Evolutionary conservation across 768 basidiomycete species (phyloP).

Genomic region (Stropharia rugosoannulata): DNA sequence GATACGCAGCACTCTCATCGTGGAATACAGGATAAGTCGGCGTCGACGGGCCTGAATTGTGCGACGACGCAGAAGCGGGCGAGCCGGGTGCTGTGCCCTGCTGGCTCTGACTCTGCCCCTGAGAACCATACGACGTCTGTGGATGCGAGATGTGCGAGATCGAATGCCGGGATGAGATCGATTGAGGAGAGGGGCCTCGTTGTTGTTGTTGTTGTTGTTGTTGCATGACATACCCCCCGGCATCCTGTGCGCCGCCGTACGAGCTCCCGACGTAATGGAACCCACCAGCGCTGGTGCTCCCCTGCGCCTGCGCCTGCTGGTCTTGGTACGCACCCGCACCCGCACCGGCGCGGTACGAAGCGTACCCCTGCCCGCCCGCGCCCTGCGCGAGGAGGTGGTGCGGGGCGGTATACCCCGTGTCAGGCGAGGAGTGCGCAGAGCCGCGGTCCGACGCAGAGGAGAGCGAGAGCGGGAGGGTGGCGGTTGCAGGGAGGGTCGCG

Average conservation of each 20-base stretch:
- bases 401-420: constrained; percentile 37
- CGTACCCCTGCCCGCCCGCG: constrained; percentile 19
- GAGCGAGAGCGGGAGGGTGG: constrained; percentile 20
- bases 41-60: constrained; percentile 41
- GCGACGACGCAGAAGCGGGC: constrained; percentile 47
- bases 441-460: constrained; percentile 11
- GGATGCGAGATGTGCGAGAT: constrained; percentile 62
- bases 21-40: constrained; percentile 48
- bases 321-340: constrained; percentile 50
- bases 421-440: constrained; percentile 44
- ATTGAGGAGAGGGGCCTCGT: constrained; percentile 22
- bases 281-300: constrained; percentile 14
- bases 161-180: constrained; percentile 53
- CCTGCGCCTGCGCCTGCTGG: constrained; percentile 33
- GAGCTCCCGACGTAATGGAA: constrained; percentile 33
- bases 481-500: constrained; percentile 46
- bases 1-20: constrained; percentile 30
- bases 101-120: constrained; percentile 32
- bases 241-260: constrained; percentile 27
- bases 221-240: no score
- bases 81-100: constrained; percentile 44
- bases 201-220: no score
- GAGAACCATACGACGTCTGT: constrained; percentile 36
- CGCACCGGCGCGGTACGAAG: constrained; percentile 38
- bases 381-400: constrained; percentile 24